Conservation (phyloP, 2,329 filamentous ascomycete species). For the Cercospora beticola region DNA sequence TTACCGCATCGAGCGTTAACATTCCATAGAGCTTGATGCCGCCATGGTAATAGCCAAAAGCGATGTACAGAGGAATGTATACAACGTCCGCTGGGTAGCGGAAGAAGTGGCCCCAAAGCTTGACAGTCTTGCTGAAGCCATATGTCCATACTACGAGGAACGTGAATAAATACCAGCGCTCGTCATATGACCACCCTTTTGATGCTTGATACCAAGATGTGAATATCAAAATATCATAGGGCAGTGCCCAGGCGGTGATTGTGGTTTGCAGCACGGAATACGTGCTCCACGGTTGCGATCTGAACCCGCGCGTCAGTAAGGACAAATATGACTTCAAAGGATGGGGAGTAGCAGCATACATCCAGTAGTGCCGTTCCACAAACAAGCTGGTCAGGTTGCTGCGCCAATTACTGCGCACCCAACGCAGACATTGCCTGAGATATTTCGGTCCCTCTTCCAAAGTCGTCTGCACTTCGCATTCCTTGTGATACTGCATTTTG, state of each 20-base stretch:
- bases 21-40: conserved; percentile 88
- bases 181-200: conserved; percentile 37
- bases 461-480: conserved; percentile 90
- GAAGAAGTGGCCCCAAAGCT: conserved; percentile 81
- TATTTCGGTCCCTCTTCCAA: conserved; percentile 87
- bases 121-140: conserved; percentile 86
- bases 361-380: conserved; percentile 79
- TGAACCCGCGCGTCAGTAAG: conserved; percentile 41
- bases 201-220: conserved; percentile 69
- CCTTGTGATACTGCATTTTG: conserved; percentile 88
- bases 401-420: conserved; percentile 96
- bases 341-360: conserved; percentile 59
- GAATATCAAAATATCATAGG: conserved; percentile 72
- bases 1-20: conserved; percentile 68
- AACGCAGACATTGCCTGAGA: conserved; percentile 87
- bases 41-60: conserved; percentile 92
- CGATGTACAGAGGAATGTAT: conserved; percentile 77
- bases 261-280: conserved; percentile 93
- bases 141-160: conserved; percentile 68
- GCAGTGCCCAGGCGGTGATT: conserved; percentile 81
- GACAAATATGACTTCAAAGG: conserved; percentile 11
- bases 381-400: conserved; percentile 92
- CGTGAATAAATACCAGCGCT: conserved; percentile 53
- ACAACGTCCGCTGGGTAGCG: conserved; percentile 79
- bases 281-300: conserved; percentile 88